Evolutionary conservation across 768 basidiomycete genomes (phyloP), one percentile per base, ranked within the genome.

Genomic region (Royoungia palumana): DNA sequence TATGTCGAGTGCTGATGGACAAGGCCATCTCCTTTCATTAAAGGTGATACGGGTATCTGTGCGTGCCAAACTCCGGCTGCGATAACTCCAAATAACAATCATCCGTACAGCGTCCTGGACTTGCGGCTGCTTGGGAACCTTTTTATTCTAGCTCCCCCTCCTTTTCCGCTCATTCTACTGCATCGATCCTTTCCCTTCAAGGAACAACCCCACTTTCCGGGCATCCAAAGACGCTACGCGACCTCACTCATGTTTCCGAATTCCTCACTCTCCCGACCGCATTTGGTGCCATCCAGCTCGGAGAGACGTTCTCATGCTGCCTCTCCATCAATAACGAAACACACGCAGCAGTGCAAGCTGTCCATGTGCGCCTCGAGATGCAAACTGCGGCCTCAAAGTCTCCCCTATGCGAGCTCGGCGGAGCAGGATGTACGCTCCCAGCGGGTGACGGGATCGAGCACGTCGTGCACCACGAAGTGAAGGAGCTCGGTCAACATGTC

Each of bases 11-110:
- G 63, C 66, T 53, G 86, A 89, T 53, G 77, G 76, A 34, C 76
- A 80, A 47, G 72, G 75, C 1, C 87, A 90, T 65, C 71, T 84
- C 32, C 64, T 92, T 35, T 85, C 89, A 4, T 72, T 92, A 57
- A 92, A 92, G 67, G 89, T 91, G 49, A 92, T 92, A 86, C 80
- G 89, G 46, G 79, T 89, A 50, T 91, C 89, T 65, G 89, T 92
- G 70, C 68, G 88, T 82, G 35, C 8, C 51, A 30, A 12, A 11
- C 53, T 52, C 17, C 28, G 10, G 42, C 38, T 51, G 9, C 30
- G 8, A 25, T 25, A 35, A 46, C 38, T 36, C 35, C 24, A 34
- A 49, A 47, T 37, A 46, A 45, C 49, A 41, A 37, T 19, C 38
- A 41, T 46, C 20, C 24, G 36, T 57, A 41, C 61, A 90, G 88